Evolutionary conservation across 345 rosid genomes (phyloP).

Genomic region (Euphorbia lathyris): DNA sequence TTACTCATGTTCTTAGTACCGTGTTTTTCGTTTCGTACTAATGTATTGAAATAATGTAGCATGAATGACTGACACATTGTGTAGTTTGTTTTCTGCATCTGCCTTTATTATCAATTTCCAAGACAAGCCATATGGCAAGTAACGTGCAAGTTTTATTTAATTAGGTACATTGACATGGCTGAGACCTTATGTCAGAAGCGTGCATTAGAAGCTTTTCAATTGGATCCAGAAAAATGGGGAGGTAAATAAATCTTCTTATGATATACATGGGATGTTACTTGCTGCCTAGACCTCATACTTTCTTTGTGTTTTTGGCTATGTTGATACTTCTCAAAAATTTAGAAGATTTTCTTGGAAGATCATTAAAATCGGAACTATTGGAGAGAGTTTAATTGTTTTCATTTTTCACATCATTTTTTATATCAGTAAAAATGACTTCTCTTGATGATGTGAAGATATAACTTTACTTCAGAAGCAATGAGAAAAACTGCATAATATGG

Average conservation of each 20-base stretch:
- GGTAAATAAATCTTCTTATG: constrained; percentile 38
- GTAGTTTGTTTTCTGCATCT: neutral
- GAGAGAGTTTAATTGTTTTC: neutral
- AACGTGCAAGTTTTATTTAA: constrained; percentile 3
- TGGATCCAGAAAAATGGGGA: constrained; percentile 97
- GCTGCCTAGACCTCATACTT: neutral
- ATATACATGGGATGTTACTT: neutral
- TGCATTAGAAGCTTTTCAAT: constrained; percentile 75
- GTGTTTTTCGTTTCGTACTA: neutral
- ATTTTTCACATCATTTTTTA: neutral
- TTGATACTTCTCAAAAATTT: neutral
- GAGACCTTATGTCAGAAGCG: constrained; percentile 88
- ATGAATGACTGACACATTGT: neutral
- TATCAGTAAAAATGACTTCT: neutral
- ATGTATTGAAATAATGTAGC: neutral
- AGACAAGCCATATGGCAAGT: neutral
- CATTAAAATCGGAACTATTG: neutral
- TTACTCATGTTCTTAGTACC: neutral
- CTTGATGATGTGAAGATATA: neutral
- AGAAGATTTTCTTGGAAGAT: neutral
- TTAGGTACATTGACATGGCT: constrained; percentile 94
- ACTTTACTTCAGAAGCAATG: neutral
- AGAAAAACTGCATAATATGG: neutral
- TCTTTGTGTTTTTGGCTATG: neutral
- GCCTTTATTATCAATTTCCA: neutral